phyloP scores from a whole-genome alignment of 2,329 filamentous ascomycete genomes.

The Colletotrichum agaves region DNA sequence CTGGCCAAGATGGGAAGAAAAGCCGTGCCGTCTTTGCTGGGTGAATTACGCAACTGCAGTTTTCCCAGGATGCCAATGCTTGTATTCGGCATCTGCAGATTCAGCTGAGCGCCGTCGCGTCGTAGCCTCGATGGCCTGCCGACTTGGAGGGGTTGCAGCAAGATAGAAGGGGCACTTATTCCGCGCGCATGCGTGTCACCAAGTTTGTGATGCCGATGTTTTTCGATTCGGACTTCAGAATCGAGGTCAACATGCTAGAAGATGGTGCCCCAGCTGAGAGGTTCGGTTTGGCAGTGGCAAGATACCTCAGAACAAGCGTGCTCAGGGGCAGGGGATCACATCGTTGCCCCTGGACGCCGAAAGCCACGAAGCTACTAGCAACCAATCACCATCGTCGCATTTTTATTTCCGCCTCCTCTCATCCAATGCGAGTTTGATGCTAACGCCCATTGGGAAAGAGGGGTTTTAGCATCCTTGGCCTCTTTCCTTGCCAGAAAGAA shows the following conservation, averaged over 20 bases:
- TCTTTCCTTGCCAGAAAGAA: conserved; percentile 22
- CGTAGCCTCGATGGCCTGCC: not conserved
- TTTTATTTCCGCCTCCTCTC: not conserved
- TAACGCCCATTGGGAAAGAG: conserved; percentile 15
- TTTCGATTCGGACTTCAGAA: not conserved
- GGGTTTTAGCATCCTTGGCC: not conserved
- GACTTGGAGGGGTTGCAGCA: not conserved
- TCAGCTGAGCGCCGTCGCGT: not conserved
- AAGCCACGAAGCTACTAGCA: conserved; percentile 9
- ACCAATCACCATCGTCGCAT: not conserved
- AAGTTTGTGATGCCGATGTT: not conserved
- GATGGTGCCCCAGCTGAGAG: not conserved
- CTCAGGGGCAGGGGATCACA: conserved; percentile 26
- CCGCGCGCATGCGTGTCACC: not conserved
- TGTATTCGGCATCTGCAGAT: not conserved
- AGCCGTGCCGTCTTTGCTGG: not conserved
- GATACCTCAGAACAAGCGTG: conserved; percentile 5
- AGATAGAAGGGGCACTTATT: not conserved
- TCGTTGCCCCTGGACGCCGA: conserved; percentile 19
- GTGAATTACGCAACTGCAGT: conserved; percentile 1
- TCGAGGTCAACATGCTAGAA: not conserved
- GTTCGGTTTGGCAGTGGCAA: too few relatives aligned
- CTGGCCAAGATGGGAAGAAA: not conserved
- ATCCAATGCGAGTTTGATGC: conserved; percentile 13
- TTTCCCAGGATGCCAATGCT: not conserved